phyloP scores from a whole-genome alignment of 2,329 filamentous ascomycete genomes.

The Verticillium nubilum region DNA sequence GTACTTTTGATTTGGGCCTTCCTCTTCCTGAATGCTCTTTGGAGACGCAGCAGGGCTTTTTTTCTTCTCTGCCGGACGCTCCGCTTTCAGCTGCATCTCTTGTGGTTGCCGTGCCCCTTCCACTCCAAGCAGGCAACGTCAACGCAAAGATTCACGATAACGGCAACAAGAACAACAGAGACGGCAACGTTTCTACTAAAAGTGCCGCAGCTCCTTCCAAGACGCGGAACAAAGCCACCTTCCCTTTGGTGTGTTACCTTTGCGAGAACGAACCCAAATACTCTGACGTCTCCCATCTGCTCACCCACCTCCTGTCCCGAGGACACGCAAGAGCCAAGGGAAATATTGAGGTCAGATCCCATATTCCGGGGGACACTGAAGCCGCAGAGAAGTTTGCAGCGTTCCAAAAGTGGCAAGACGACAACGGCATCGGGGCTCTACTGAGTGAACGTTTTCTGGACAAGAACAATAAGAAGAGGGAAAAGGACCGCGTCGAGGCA shows the following conservation, averaged over 20 bases:
- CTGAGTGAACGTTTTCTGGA: slow-evolving; percentile 72
- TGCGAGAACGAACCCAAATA: slow-evolving; percentile 77
- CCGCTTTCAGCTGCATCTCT: neutral
- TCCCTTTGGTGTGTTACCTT: slow-evolving; percentile 74
- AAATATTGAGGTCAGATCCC: slow-evolving; percentile 75
- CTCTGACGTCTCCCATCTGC: slow-evolving; percentile 84
- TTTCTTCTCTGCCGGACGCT: neutral
- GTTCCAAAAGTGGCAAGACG: slow-evolving; percentile 75
- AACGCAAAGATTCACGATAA: neutral
- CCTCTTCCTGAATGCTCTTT: neutral
- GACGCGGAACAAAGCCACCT: neutral
- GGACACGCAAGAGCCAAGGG: slow-evolving; percentile 68
- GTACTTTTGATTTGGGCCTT: neutral
- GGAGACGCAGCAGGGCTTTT: neutral
- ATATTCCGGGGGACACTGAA: slow-evolving; percentile 59
- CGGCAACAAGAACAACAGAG: neutral
- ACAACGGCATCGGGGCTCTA: slow-evolving; percentile 64
- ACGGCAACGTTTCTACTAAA: neutral
- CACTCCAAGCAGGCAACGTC: neutral
- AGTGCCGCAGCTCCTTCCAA: neutral
- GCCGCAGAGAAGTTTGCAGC: slow-evolving; percentile 56
- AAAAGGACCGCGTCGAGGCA: slow-evolving; percentile 16
- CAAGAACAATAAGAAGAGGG: slow-evolving; percentile 67
- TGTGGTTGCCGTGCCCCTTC: neutral
- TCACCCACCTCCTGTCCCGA: slow-evolving; percentile 90